Evolutionary conservation across 1,284 basidiomycete genomes (phyloP).

Genomic region (Puccinia brachypodii): DNA sequence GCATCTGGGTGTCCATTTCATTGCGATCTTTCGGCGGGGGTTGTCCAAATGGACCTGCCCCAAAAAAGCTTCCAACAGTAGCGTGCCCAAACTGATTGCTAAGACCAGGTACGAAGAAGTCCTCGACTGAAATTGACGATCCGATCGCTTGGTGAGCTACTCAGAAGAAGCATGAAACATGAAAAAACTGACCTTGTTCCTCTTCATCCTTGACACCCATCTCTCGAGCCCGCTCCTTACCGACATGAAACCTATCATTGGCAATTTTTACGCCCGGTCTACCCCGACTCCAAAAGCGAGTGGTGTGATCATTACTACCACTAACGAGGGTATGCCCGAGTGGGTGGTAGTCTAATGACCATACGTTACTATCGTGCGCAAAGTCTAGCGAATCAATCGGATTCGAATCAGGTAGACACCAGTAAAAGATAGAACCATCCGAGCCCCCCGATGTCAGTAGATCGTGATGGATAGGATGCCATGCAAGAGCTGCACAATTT

Average conservation of each 20-base stretch:
- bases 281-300: conserved; percentile 92
- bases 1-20: conserved; percentile 9
- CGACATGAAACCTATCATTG: conserved; percentile 49
- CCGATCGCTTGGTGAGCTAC: not conserved
- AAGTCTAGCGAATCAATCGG: conserved; percentile 81
- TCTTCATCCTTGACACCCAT: conserved; percentile 48
- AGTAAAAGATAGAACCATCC: conserved; percentile 87
- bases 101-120: conserved; percentile 46
- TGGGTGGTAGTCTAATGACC: conserved; percentile 92
- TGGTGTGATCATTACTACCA: conserved; percentile 94
- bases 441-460: conserved; percentile 89
- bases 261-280: conserved; percentile 63
- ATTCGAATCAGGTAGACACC: conserved; percentile 68
- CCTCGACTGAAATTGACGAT: conserved; percentile 18
- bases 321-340: conserved; percentile 89
- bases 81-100: conserved; percentile 34
- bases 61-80: conserved; percentile 20
- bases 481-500: conserved; percentile 76
- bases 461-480: conserved; percentile 88
- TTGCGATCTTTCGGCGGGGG: conserved; percentile 15
- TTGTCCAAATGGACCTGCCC: conserved; percentile 19
- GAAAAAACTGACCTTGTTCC: conserved; percentile 36
- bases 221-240: conserved; percentile 45
- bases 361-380: conserved; percentile 96
- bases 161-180: not conserved